Conservation (phyloP, 257 asterid genomes). For the Nicotiana sylvestris region DNA sequence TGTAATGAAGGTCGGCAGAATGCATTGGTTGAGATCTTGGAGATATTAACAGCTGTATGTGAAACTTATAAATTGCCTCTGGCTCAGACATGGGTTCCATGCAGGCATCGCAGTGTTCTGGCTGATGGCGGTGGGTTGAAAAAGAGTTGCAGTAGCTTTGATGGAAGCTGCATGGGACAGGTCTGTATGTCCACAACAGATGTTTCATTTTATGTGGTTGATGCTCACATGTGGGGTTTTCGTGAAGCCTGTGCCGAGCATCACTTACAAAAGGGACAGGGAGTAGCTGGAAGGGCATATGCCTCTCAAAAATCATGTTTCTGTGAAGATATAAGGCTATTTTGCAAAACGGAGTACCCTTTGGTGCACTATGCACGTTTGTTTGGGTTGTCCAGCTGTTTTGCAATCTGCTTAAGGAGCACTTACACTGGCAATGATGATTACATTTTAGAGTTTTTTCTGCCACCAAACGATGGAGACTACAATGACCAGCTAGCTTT, state of each 20-base stretch:
- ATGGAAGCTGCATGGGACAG: conserved; percentile 92
- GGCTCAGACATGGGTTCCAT: conserved; percentile 98
- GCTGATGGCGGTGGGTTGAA: conserved; percentile 79
- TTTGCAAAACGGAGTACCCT: conserved; percentile 86
- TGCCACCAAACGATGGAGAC: conserved; percentile 46
- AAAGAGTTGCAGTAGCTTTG: conserved; percentile 91
- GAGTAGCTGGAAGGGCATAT: conserved; percentile 86
- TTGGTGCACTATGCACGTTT: conserved; percentile 88
- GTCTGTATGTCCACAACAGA: conserved; percentile 90
- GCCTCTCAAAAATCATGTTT: conserved; percentile 54
- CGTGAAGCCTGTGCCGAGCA: conserved; percentile 91
- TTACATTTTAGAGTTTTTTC: conserved; percentile 69
- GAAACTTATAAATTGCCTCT: conserved; percentile 80
- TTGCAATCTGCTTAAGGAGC: conserved; percentile 76
- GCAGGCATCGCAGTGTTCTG: conserved; percentile 73
- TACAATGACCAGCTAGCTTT: conserved; percentile 46
- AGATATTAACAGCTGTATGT: conserved; percentile 76
- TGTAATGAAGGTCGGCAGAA: conserved; percentile 88
- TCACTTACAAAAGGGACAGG: conserved; percentile 87
- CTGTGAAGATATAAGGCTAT: conserved; percentile 61
- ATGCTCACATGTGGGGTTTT: conserved; percentile 86
- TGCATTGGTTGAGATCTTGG: conserved; percentile 77
- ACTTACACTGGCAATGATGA: conserved; percentile 78
- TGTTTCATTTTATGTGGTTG: conserved; percentile 74
- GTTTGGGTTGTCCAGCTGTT: conserved; percentile 68